Base-by-base conservation (phyloP, 371 early-diverging fungal species). In the Syncephalis fuscata region DNA sequence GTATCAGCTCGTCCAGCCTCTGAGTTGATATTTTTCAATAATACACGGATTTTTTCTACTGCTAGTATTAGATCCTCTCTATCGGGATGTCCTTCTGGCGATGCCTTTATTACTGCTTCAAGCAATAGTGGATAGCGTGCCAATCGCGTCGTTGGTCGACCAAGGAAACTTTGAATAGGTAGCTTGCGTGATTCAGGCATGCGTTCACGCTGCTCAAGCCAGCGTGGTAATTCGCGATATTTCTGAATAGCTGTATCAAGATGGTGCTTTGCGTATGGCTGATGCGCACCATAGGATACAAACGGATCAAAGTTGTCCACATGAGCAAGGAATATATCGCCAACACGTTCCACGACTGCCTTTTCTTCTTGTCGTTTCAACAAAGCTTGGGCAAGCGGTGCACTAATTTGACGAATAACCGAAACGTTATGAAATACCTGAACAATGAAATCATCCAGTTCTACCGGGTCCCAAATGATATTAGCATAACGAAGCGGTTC, bases 121-220 rank as follows among this genome's bases (percentile, higher is more conserved):
- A 95, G 68, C 16, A 95, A 58, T 36, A 95, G 65, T 2, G 85
- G 85, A 52, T 92, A 95, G 45, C 92, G 71, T 5, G 86, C 93
- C 50, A 93, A 58, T 20, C 92, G 80, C 0, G 89, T 82, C 0
- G 89, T 86, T 1, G 94, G 94, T 22, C 81, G 65, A 0, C 80
- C 80, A 48, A 93, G 58, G 59, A 91, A 93, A 16, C 79, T 78
- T 52, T 82, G 78, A 32, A 85, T 58, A 46, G 79, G 80, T 24
- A 92, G 63, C 56, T 85, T 89, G 17, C 92, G 70, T 39, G 82
- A 78, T 55, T 82, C 78, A 14, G 88, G 85, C 17, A 66, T 50
- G 7, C 82, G 68, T 44, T 88, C 86, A 0, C 74, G 73, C 48
- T 71, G 74, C 67, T 84, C 57, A 7, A 46, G 23, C 20, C 22